Evolutionary conservation across 2,329 filamentous ascomycete species (phyloP), one percentile per base, ranked within the genome.

Genomic region (Ophiostoma montium): DNA sequence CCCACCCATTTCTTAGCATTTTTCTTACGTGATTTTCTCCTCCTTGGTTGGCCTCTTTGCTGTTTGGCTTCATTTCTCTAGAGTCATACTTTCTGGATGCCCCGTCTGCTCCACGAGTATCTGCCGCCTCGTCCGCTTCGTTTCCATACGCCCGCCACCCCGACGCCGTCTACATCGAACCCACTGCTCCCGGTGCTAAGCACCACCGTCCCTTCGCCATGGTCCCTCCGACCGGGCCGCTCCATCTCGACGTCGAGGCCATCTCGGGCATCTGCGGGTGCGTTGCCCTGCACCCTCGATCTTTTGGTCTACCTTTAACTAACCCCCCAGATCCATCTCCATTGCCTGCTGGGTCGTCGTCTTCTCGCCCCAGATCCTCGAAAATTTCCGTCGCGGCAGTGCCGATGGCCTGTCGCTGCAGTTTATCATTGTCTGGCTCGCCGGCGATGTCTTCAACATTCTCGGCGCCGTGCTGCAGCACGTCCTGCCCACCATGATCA

Each of bases 271-370:
- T 95, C 58, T 88, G 84, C 67, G 90, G 84, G 82, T 85, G 65
- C 59, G 77, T 36, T 39, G 27, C 30, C n/a, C n/a, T n/a, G n/a
- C n/a, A n/a, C n/a, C n/a, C n/a, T n/a, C n/a, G n/a, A n/a, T n/a
- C n/a, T n/a, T n/a, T n/a, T n/a, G n/a, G n/a, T 13, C 55, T 53
- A 13, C 52, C 49, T 43, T 45, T 15, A 52, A 60, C 39, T 50
- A 35, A 48, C 52, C n/a, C 18, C 1, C 21, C 18, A 58, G 43
- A 33, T 95, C 89, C 9, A 89, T 98, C 57, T 95, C 87, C 42
- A 95, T 98, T 62, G 89, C 89, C 46, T 95, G 89, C 63, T 95
- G 92, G 92, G 85, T 96, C 50, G 86, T 96, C 33, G 92, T 98
- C 51, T 98, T 95, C 69, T 92, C 87, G 1, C 92, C 92, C 2